Conservation (phyloP, 164 flowering plant species). For the Berberis vulgaris region DNA sequence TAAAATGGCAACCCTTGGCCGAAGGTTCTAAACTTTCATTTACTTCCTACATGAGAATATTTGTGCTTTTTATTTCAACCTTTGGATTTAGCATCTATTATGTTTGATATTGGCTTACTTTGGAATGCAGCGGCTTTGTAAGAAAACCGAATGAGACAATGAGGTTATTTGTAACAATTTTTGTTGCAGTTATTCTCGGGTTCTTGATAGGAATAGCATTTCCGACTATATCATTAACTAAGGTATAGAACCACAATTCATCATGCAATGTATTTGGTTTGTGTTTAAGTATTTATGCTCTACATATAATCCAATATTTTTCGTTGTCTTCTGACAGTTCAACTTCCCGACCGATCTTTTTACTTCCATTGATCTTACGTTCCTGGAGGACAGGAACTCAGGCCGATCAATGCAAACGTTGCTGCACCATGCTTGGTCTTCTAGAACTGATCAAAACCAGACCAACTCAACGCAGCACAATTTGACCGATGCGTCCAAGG, state of each 20-base stretch:
- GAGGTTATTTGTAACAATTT: conserved; percentile 54
- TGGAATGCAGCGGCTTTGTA: conserved; percentile 29
- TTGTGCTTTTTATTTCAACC: background rate
- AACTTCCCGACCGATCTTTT: conserved; percentile 36
- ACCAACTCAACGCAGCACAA: conserved; percentile 19
- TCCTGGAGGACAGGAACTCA: conserved; percentile 10
- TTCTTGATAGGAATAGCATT: conserved; percentile 65
- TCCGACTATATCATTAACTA: conserved; percentile 41
- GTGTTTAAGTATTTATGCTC: background rate
- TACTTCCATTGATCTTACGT: conserved; percentile 24
- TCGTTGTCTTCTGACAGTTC: conserved; percentile 28
- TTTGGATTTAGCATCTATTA: background rate
- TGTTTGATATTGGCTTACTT: background rate
- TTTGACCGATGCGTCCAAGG: conserved; percentile 31
- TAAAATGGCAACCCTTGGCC: conserved; percentile 18
- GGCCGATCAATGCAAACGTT: no score
- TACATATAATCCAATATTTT: background rate
- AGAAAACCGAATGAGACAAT: conserved; percentile 58
- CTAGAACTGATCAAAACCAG: conserved; percentile 12
- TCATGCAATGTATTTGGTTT: background rate
- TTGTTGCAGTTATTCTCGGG: conserved; percentile 62
- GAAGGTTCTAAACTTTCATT: conserved; percentile 18
- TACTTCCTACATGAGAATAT: conserved; percentile 1
- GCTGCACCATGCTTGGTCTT: conserved; percentile 12
- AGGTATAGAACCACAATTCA: conserved; percentile 27